Conservation (phyloP, 2,329 filamentous ascomycete species). For the Phoma herbarum region DNA sequence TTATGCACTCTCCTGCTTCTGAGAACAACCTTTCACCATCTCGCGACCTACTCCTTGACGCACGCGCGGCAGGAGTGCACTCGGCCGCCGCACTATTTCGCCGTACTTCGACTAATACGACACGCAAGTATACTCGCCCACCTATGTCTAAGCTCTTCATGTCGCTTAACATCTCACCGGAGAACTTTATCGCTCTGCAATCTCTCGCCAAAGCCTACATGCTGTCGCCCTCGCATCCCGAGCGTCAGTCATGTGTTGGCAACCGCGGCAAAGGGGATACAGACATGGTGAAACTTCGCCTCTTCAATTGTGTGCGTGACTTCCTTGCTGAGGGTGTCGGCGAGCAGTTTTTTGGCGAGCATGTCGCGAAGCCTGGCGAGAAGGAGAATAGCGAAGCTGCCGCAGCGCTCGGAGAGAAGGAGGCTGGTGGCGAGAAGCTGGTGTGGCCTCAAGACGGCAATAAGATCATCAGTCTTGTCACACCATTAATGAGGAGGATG, state of each 20-base stretch:
- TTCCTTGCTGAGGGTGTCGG: slow-evolving; percentile 63
- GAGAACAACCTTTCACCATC: slow-evolving; percentile 20
- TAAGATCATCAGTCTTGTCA: slow-evolving; percentile 65
- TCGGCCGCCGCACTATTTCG: slow-evolving; percentile 63
- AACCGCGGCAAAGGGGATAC: slow-evolving; percentile 64
- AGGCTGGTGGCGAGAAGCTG: slow-evolving; percentile 50
- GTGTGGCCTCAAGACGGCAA: slow-evolving; percentile 65
- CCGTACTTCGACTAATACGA: slow-evolving; percentile 48
- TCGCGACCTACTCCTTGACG: slow-evolving; percentile 47
- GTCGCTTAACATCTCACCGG: slow-evolving; percentile 64
- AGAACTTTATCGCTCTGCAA: slow-evolving; percentile 65
- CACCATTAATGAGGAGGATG: slow-evolving; percentile 65
- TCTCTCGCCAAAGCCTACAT: slow-evolving; percentile 66
- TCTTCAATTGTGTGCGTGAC: slow-evolving; percentile 65
- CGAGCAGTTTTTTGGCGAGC: slow-evolving; percentile 59
- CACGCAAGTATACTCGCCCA: slow-evolving; percentile 66
- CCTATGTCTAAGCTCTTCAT: slow-evolving; percentile 67
- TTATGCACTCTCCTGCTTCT: slow-evolving; percentile 15
- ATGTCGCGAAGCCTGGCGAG: slow-evolving; percentile 44
- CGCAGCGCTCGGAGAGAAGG: slow-evolving; percentile 53
- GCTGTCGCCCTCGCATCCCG: slow-evolving; percentile 63
- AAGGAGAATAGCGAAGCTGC: slow-evolving; percentile 46
- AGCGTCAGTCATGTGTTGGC: slow-evolving; percentile 65
- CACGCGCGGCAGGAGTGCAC: slow-evolving; percentile 61
- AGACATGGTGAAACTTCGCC: slow-evolving; percentile 64